phyloP scores from a whole-genome alignment of 1,284 basidiomycete species.

The Macrocystidia cucumis region DNA sequence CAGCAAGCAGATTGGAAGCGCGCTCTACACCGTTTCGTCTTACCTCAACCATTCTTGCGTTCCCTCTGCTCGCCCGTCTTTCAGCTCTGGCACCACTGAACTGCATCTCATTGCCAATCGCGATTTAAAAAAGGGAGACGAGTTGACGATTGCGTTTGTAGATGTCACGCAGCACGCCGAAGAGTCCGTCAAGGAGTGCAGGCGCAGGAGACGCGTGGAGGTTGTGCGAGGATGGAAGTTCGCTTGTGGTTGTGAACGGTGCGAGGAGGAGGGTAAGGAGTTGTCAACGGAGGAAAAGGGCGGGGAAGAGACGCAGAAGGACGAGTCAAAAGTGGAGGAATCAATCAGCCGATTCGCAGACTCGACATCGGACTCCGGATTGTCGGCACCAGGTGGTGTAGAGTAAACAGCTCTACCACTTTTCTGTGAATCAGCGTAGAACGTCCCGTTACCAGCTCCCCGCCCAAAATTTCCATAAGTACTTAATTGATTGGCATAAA shows the following conservation, averaged over 20 bases:
- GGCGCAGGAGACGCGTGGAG: slow-evolving; percentile 59
- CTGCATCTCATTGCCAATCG: slow-evolving; percentile 58
- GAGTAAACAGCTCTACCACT: too few species aligned
- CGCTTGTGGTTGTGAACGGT: slow-evolving; percentile 61
- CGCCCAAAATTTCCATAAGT: too few species aligned
- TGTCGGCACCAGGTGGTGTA: too few species aligned
- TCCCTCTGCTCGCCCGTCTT: slow-evolving; percentile 56
- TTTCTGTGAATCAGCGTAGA: too few species aligned
- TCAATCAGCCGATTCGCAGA: slow-evolving; percentile 8
- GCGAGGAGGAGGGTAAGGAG: slow-evolving; percentile 41
- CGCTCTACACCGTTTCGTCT: slow-evolving; percentile 67
- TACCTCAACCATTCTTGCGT: slow-evolving; percentile 72
- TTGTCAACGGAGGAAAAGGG: slow-evolving; percentile 26
- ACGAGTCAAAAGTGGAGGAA: slow-evolving; percentile 52
- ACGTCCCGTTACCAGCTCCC: too few species aligned
- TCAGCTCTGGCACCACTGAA: slow-evolving; percentile 51
- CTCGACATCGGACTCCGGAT: too few species aligned
- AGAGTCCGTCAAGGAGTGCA: slow-evolving; percentile 46
- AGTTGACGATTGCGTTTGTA: slow-evolving; percentile 67
- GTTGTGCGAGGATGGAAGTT: slow-evolving; percentile 77
- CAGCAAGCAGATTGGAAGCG: slow-evolving; percentile 62
- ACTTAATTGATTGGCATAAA: too few species aligned
- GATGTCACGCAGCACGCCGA: slow-evolving; percentile 47
- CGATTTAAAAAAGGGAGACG: slow-evolving; percentile 64
- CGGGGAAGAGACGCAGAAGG: slow-evolving; percentile 32